These are phyloP conservation scores for Mangifera indica DNA, from an alignment of 345 rosid genomes.

Conservation along the genomic window DNA sequence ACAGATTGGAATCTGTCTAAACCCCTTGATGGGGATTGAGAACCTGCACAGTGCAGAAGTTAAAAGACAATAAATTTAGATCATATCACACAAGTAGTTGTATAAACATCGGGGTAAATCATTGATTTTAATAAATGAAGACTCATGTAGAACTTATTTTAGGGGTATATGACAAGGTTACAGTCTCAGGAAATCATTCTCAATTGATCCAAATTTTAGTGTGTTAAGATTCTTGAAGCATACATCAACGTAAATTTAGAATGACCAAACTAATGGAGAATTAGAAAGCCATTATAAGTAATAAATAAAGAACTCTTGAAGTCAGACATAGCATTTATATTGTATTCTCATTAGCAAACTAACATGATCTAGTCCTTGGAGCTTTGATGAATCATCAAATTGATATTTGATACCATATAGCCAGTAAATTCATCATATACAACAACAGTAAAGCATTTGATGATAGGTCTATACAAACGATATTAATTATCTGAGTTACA, in stretches of 20 bases:
- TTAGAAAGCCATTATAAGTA: not conserved
- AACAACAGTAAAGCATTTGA: not conserved
- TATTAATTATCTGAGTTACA: too few relatives aligned
- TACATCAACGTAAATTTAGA: not conserved
- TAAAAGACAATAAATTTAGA: conserved; percentile 13
- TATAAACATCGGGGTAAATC: not conserved
- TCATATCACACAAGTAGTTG: not conserved
- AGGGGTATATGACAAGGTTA: not conserved
- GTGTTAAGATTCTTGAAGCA: not conserved
- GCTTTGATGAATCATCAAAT: not conserved
- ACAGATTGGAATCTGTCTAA: conserved; percentile 38
- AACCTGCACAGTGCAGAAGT: conserved; percentile 34
- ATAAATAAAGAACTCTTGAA: not conserved
- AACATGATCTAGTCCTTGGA: not conserved
- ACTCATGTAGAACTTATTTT: not conserved
- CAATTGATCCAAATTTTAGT: not conserved
- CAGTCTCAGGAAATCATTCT: not conserved
- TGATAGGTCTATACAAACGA: not conserved
- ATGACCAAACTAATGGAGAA: not conserved
- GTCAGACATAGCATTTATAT: not conserved
- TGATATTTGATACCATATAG: not conserved
- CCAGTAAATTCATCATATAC: not conserved
- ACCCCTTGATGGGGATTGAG: conserved; percentile 37
- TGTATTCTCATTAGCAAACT: not conserved
- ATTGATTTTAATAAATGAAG: not conserved